Base-by-base conservation (phyloP, 257 asterid species). In the Solanum appendiculatum region DNA sequence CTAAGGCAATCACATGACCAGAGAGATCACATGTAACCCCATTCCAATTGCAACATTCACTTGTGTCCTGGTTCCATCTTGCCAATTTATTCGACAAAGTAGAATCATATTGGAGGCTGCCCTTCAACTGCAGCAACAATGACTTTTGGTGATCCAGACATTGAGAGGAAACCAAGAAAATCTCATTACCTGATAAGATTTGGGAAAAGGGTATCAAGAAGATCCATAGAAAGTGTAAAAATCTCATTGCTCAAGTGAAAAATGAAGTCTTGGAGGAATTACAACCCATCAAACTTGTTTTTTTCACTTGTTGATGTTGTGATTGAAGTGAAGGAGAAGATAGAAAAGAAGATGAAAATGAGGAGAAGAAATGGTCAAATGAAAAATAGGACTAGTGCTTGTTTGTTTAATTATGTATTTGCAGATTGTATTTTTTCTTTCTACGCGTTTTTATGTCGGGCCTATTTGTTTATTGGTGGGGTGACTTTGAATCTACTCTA, bases 91-190 rank as follows among this genome's bases (percentile, higher is more conserved):
- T 75, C 0, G 98, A 94, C 33, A 1, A 10, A 18, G 4, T 1
- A 0, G 87, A 6, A 56, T 88, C 1, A 85, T 42, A 91, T 1
- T 0, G 58, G 44, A 95, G 89, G 87, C 78, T 88, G 64, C 85
- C 81, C 85, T 72, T 91, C 72, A 95, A 63, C 85, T 91, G 91
- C 77, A 91, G 86, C 91, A 95, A 40, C 86, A 90, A 23, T 16
- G 86, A 72, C 58, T 90, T 88, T 80, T 95, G 94, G 78, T 91
- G 89, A 11, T 88, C 82, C 29, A 80, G 89, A 74, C 98, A 94
- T 88, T 92, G 94, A 51, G 91, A 73, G 7, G 33, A 64, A 37
- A 88, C 90, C 78, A 74, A 64, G 10, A 83, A 42, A 80, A 56
- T 15, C 7, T 90, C 23, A 14, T 10, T 20, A 3, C 48, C 46